Evolutionary conservation across 306 rosid species (phyloP).

Genomic region (Lathyrus oleraceus): DNA sequence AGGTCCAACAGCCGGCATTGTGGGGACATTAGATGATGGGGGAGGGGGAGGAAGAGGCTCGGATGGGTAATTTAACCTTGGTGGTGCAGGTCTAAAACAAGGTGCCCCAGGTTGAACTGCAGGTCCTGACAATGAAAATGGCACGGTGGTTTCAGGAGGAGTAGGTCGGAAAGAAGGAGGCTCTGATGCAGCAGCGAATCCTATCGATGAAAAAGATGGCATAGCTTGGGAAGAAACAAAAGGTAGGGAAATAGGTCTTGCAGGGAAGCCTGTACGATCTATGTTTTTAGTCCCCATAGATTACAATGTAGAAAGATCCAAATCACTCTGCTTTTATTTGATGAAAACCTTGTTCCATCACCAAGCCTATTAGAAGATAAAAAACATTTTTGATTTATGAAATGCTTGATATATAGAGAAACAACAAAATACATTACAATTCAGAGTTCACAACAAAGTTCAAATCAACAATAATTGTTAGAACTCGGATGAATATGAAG

Average conservation of each 20-base stretch:
- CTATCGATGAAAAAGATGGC: conserved; percentile 69
- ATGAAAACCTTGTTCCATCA: neutral
- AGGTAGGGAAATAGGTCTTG: conserved; percentile 66
- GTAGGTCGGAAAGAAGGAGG: conserved; percentile 55
- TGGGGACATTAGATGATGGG: conserved; percentile 53
- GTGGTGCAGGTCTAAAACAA: conserved; percentile 63
- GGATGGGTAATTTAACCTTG: conserved; percentile 78
- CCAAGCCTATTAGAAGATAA: neutral
- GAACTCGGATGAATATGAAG: neutral
- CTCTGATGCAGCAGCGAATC: conserved; percentile 70
- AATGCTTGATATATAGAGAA: neutral
- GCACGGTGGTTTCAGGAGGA: conserved; percentile 46
- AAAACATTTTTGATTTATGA: neutral
- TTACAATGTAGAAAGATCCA: conserved; percentile 39
- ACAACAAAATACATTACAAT: neutral
- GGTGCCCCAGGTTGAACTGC: conserved; percentile 53
- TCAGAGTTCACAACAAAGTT: neutral
- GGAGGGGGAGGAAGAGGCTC: conserved; percentile 56
- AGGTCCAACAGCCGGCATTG: conserved; percentile 42
- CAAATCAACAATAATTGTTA: neutral
- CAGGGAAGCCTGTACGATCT: conserved; percentile 65
- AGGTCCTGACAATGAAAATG: conserved; percentile 54
- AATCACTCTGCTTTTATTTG: conserved; percentile 28
- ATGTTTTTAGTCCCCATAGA: conserved; percentile 89
- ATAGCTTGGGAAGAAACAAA: conserved; percentile 57